Evolutionary conservation across 2,329 filamentous ascomycete genomes (phyloP).

Genomic region (Epicoccum sorghinum): DNA sequence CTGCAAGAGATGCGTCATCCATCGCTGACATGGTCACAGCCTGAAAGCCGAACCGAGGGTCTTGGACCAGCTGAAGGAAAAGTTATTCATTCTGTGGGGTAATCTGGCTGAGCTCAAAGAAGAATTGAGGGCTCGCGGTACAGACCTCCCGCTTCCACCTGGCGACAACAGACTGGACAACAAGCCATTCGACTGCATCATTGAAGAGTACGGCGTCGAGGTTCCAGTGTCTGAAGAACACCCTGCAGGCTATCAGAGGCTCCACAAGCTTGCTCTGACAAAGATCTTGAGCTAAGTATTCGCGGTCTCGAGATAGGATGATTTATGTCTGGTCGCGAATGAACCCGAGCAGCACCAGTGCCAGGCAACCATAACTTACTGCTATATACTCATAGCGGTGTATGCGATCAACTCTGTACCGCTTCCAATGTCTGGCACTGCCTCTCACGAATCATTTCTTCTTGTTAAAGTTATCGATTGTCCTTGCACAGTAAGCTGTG

Average conservation of each 20-base stretch:
- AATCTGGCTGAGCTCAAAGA: slow-evolving; percentile 65
- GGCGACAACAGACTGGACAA: slow-evolving; percentile 44
- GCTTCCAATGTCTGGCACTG: too few species aligned
- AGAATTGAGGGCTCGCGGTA: slow-evolving; percentile 62
- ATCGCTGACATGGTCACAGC: slow-evolving; percentile 47
- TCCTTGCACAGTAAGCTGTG: too few species aligned
- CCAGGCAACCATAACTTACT: too few species aligned
- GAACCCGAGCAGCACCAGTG: too few species aligned
- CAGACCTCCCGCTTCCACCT: slow-evolving; percentile 31
- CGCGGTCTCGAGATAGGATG: not conserved
- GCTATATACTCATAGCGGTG: too few species aligned
- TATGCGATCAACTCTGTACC: too few species aligned
- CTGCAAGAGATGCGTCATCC: not conserved
- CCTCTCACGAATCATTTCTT: too few species aligned
- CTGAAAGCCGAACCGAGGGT: slow-evolving; percentile 59
- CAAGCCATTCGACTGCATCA: slow-evolving; percentile 50
- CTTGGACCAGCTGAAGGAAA: slow-evolving; percentile 67
- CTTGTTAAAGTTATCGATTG: too few species aligned
- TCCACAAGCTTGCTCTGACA: slow-evolving; percentile 31
- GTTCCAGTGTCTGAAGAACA: slow-evolving; percentile 19
- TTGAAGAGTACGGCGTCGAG: slow-evolving; percentile 34
- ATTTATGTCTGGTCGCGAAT: too few species aligned
- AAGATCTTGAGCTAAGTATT: slow-evolving; percentile 17
- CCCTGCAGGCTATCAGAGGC: slow-evolving; percentile 30
- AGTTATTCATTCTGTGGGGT: slow-evolving; percentile 82